Evolutionary conservation across 768 basidiomycete genomes (phyloP), one percentile per base, ranked within the genome.

Genomic region (Leucosporidium yakuticum): DNA sequence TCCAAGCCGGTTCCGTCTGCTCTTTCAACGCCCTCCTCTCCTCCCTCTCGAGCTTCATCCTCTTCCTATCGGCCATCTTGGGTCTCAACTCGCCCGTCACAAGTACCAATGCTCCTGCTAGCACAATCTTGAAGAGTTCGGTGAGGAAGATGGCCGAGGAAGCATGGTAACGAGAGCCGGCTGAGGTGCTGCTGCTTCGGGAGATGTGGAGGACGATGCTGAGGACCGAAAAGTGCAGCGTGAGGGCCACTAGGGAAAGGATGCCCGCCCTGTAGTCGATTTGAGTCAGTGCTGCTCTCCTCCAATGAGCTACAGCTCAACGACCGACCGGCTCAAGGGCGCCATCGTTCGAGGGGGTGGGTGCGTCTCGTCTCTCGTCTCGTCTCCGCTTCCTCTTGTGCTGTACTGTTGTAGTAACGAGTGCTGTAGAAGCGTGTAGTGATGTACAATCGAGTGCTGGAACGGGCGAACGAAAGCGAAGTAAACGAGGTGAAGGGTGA

Each of bases 151-250:
- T 93, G 62, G 94, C 94, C 15, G 90, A 86, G 23, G 90, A 90
- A 47, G 94, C 89, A 50, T 91, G 93, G 79, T 94, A 97, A 87
- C 44, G 94, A 94, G 80, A 93, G 88, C 81, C 95, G 91, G 39
- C 11, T 12, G 39, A 15, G 91, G 96, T 93, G 78, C 94, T 88
- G 78, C 94, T 84, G 49, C 91, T 88, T 67, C 29, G 62, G 0
- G 59, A 54, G 60, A 55, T 36, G 49, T 61, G 50, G 8, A 62
- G 55, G n/a, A 59, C 53, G 56, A 60, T 61, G 25, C 31, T 50
- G 47, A 68, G 62, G 15, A 68, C 25, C 34, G 47, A 47, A 27
- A 51, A 65, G 49, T 65, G 57, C n/a, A 65, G 31, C 11, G 58
- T 60, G 23, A 65, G 39, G 0, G 58, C 64, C 0, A 51, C 56